phyloP scores from a whole-genome alignment of 2,329 filamentous ascomycete species.

The Aspergillus sp. region DNA sequence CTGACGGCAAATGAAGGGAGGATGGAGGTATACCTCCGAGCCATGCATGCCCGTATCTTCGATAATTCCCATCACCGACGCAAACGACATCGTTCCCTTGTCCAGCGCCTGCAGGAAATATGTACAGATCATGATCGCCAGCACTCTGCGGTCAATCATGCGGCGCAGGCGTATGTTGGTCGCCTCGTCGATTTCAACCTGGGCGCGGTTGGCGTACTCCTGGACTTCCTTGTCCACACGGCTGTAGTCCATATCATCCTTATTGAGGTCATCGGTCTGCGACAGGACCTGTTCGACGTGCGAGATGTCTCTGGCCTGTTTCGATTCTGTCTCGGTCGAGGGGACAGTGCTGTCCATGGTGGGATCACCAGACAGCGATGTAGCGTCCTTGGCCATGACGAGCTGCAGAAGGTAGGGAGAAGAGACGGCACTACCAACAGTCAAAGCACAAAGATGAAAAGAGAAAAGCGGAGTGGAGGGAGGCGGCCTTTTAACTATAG shows the following conservation, averaged over 20 bases:
- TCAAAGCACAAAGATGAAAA: neutral
- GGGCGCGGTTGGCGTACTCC: conserved; percentile 60
- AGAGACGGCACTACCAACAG: neutral
- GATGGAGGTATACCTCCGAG: conserved; percentile 29
- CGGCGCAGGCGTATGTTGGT: conserved; percentile 61
- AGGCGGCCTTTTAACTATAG: neutral
- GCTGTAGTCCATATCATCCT: conserved; percentile 55
- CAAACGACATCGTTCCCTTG: conserved; percentile 41
- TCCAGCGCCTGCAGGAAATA: conserved; percentile 64
- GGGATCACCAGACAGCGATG: neutral
- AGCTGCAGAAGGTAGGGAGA: neutral
- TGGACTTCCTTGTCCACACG: conserved; percentile 69
- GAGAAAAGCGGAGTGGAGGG: neutral
- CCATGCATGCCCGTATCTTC: conserved; percentile 48
- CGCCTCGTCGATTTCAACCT: conserved; percentile 57
- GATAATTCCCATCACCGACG: conserved; percentile 41
- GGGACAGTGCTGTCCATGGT: neutral
- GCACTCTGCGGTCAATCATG: conserved; percentile 65
- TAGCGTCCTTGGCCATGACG: neutral
- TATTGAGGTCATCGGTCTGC: conserved; percentile 43
- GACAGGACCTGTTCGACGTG: conserved; percentile 52
- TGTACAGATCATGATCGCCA: conserved; percentile 68
- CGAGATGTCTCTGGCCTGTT: conserved; percentile 27
- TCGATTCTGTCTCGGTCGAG: neutral
- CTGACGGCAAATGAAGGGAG: neutral